Base-by-base conservation (phyloP, 169 alveolate species). In the Plasmodium relictum region DNA sequence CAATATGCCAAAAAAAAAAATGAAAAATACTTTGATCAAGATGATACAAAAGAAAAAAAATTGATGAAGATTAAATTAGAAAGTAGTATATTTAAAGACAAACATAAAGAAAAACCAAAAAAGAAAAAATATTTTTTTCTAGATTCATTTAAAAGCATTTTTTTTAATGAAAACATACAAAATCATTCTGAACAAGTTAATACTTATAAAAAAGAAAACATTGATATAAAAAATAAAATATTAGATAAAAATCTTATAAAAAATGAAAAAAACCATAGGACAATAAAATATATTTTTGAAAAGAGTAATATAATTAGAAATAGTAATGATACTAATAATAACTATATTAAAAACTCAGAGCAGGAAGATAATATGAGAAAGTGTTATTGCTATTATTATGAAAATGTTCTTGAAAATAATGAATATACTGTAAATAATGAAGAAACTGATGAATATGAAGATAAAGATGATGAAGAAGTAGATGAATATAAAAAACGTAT, bases 121-220 rank as follows among this genome's bases (percentile, higher is more conserved):
- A 59, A 8, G 42, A 59, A 24, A 59, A 59, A 59, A 24, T 16
- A 59, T n/a, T 31, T n/a, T 65, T 65, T 65, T 16, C 54, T 65
- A 10, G 54, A 37, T 39, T 39, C 73, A 12, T 6, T 31, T 39
- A 65, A 22, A 65, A 65, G 54, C 22, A n/a, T 39, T 6, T 37
- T 65, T 65, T 65, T 65, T 65, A 65, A 65, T 37, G 56, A 37
- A 18, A 65, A 31, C 37, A 65, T 5, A 65, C 10, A 31, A 39
- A 65, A 65, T 14, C 10, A 65, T 7, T 0, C 6, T 9, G 50
- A 37, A 26, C 24, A 31, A 65, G 9, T n/a, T 16, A 7, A 0
- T 4, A 14, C 66, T 56, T 1, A 56, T 56, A 14, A 56, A 6
- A 16, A 56, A 56, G 20, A 16, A 56, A 56, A 56, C 31, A 5